Evolutionary conservation across 208 protist genomes (phyloP), one percentile per base, ranked within the genome.

Genomic region (Wallacemonas sp.): DNA sequence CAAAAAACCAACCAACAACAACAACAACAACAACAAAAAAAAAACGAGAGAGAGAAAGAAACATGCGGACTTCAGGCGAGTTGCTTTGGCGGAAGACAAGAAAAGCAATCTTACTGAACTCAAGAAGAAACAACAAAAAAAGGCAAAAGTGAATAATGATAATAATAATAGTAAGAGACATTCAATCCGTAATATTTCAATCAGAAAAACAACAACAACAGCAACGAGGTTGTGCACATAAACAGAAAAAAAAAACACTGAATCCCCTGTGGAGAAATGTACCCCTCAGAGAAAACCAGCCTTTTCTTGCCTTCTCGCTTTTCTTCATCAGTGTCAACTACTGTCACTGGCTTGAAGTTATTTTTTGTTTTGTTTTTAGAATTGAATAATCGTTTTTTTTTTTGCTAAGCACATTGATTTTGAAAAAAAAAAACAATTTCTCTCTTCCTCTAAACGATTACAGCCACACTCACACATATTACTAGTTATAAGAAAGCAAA

Each of bases 91-190:
- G n/a, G n/a, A n/a, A n/a, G n/a, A n/a, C n/a, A n/a, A n/a, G n/a
- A n/a, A n/a, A n/a, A n/a, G n/a, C n/a, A n/a, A n/a, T n/a, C n/a
- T n/a, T n/a, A n/a, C n/a, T n/a, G n/a, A n/a, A n/a, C n/a, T n/a
- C 14, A 61, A 70, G 45, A 62, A 62, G 19, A 53, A 68, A 0
- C 8, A 51, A 22, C 17, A 60, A 27, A 78, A 15, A 59, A 6
- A 67, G 14, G 47, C 46, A 15, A 61, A 74, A 30, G n/a, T n/a
- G n/a, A n/a, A n/a, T n/a, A n/a, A n/a, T n/a, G n/a, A n/a, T n/a
- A n/a, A n/a, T n/a, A n/a, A n/a, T n/a, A n/a, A n/a, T n/a, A n/a
- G n/a, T n/a, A n/a, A n/a, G n/a, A n/a, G n/a, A n/a, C n/a, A n/a
- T n/a, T n/a, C n/a, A n/a, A n/a, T n/a, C n/a, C n/a, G n/a, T n/a